Percentiles rank a stretch among this genome's conserved stretches.
Conservation (phyloP, 2,329 filamentous ascomycete genomes). For the Clarireedia sp. region DNA sequence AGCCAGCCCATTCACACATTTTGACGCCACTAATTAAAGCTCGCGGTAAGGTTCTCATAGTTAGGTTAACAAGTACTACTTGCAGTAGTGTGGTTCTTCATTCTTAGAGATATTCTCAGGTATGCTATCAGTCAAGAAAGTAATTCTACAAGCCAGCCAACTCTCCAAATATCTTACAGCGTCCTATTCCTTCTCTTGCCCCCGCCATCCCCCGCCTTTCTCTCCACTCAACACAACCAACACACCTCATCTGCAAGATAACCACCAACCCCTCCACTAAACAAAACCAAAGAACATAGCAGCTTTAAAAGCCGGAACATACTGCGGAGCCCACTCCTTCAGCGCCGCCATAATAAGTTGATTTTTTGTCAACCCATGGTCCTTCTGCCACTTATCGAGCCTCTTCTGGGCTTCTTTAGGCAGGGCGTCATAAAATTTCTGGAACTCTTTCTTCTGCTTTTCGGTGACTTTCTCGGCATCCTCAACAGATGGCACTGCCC, state of each 20-base stretch:
- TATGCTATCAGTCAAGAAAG: no score
- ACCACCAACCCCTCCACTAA: background rate
- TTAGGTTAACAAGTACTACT: no score
- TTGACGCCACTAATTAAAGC: no score
- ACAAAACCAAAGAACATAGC: background rate
- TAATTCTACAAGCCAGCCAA: no score
- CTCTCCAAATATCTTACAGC: no score
- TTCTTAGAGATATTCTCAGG: no score
- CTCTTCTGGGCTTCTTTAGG: background rate
- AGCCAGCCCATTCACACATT: no score
- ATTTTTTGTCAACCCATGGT: background rate
- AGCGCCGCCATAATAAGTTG: background rate
- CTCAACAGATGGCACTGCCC: no score
- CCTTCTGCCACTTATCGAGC: background rate
- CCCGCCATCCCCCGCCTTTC: background rate
- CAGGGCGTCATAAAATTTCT: background rate
- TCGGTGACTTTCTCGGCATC: background rate
- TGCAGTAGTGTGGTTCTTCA: no score
- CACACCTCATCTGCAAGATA: no score
- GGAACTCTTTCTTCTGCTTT: background rate
- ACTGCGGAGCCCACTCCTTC: background rate
- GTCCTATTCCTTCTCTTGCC: background rate
- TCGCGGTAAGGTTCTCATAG: no score
- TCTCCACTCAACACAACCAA: background rate
- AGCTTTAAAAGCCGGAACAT: background rate